phyloP scores from a whole-genome alignment of 768 basidiomycete genomes.

The Suillus lakei region DNA sequence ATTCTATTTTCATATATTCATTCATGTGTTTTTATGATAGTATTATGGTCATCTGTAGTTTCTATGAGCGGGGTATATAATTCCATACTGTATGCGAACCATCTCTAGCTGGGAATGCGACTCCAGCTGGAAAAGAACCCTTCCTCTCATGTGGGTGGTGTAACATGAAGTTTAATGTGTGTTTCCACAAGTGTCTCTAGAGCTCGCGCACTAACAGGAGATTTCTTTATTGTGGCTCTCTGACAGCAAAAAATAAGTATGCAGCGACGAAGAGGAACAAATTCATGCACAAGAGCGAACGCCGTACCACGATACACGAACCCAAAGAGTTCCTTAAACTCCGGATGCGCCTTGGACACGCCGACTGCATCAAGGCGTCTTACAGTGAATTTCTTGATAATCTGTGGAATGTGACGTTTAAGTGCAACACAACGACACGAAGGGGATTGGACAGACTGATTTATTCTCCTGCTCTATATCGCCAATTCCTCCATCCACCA shows the following conservation, averaged over 20 bases:
- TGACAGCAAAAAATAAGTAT: not conserved
- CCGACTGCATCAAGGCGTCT: slow-evolving; percentile 36
- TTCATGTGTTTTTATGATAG: not conserved
- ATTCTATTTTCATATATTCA: not conserved
- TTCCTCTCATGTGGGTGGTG: slow-evolving; percentile 1
- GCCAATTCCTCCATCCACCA: slow-evolving; percentile 24
- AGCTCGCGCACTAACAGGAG: slow-evolving; percentile 1
- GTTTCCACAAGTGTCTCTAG: not conserved
- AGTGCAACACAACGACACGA: not conserved
- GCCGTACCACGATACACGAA: slow-evolving; percentile 44
- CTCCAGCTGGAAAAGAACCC: not conserved
- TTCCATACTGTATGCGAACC: not conserved
- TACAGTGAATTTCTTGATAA: slow-evolving; percentile 45
- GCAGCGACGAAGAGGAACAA: not conserved
- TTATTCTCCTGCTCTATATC: slow-evolving; percentile 64
- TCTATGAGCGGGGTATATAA: not conserved
- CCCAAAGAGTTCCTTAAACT: slow-evolving; percentile 46
- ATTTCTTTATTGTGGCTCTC: not conserved
- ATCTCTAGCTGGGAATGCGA: not conserved
- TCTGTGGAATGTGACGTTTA: slow-evolving; percentile 24
- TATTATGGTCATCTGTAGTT: not conserved
- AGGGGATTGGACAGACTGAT: slow-evolving; percentile 45
- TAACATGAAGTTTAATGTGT: slow-evolving; percentile 4
- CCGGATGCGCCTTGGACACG: slow-evolving; percentile 39
- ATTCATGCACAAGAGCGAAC: slow-evolving; percentile 45